Evolutionary conservation across 495 filamentous ascomycete genomes (phyloP).

Genomic region (Aspergillus kassunensis): DNA sequence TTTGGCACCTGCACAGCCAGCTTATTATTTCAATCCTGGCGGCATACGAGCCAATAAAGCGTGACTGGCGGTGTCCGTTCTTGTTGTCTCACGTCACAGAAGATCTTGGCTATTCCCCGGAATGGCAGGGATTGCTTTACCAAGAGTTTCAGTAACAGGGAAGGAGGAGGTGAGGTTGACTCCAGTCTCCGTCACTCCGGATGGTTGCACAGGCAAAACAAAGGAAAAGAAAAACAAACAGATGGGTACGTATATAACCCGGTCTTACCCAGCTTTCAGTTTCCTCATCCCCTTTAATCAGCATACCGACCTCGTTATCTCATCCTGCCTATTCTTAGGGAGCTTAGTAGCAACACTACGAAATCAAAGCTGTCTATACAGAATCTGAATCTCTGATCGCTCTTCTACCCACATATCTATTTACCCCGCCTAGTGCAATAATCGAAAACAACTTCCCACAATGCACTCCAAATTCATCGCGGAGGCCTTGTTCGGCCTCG

Average conservation of each 20-base stretch:
- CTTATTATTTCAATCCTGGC: background rate
- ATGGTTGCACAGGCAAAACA: no score
- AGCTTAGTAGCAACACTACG: no score
- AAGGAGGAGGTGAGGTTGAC: no score
- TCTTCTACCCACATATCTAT: background rate
- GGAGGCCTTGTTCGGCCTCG: constrained; percentile 36
- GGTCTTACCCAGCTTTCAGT: background rate
- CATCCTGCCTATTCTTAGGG: no score
- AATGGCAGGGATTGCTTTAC: background rate
- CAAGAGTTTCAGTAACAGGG: no score
- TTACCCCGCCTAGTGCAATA: background rate
- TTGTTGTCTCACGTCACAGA: background rate
- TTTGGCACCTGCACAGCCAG: no score
- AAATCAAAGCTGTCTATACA: no score
- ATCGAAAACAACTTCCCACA: background rate
- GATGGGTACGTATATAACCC: background rate
- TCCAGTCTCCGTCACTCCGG: no score
- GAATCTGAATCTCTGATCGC: no score
- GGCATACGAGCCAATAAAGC: background rate
- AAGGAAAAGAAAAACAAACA: no score
- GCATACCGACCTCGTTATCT: no score
- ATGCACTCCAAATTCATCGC: constrained; percentile 27
- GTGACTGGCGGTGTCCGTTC: background rate
- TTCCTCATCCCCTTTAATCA: no score
- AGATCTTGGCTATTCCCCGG: background rate